phyloP scores from a whole-genome alignment of 148 eudicot species.

The Rhododendron mucronatum region DNA sequence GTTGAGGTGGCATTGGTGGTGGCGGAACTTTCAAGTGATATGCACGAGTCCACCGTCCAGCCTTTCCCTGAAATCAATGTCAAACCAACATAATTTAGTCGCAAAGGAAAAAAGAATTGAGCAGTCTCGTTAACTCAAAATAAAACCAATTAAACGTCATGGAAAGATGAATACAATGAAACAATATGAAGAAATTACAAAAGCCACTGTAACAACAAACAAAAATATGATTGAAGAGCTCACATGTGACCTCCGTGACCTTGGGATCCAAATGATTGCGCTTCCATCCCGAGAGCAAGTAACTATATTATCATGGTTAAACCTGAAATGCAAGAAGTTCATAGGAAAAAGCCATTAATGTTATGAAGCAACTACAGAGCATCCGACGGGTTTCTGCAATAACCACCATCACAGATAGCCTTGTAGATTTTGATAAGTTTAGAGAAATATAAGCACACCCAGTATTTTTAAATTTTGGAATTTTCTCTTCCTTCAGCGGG shows the following conservation, averaged over 20 bases:
- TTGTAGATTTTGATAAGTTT: neutral
- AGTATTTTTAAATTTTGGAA: conserved; percentile 72
- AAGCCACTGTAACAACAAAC: neutral
- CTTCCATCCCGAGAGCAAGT: conserved; percentile 99
- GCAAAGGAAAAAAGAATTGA: neutral
- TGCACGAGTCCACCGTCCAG: conserved; percentile 79
- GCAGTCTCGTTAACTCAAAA: neutral
- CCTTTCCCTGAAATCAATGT: conserved; percentile 57
- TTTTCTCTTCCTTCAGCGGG: conserved; percentile 61
- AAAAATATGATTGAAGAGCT: conserved; percentile 26
- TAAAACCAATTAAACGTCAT: neutral
- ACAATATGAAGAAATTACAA: neutral
- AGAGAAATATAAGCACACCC: conserved; percentile 43
- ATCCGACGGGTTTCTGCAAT: neutral
- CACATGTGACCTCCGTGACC: conserved; percentile 86
- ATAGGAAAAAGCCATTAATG: neutral
- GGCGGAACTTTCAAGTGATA: conserved; percentile 99
- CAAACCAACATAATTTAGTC: neutral
- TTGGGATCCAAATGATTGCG: conserved; percentile 94
- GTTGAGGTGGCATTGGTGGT: conserved; percentile 90
- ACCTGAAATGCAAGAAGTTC: conserved; percentile 38
- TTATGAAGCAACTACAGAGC: conserved; percentile 4
- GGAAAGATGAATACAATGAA: neutral
- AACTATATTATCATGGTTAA: conserved; percentile 86
- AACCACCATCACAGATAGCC: neutral